A percentile compares a stretch with the other conserved stretches of the same genome.
phyloP scores from a whole-genome alignment of 805 yeast genomes.

The Candida morakotiae region DNA sequence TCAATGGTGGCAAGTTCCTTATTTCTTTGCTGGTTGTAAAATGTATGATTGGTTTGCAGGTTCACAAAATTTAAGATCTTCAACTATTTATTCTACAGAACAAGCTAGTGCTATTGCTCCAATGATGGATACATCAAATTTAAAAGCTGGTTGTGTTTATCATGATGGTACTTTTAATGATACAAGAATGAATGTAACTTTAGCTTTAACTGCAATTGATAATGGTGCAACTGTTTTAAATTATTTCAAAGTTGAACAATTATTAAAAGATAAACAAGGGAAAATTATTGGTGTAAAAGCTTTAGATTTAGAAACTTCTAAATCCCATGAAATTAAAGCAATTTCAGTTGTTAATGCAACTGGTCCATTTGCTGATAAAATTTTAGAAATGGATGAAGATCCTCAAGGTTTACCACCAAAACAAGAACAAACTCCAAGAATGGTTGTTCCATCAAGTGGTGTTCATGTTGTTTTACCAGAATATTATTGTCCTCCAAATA shows the following conservation, averaged over 20 bases:
- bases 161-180: constrained; percentile 96
- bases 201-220: constrained; percentile 82
- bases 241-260: constrained; percentile 76
- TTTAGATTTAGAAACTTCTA: constrained; percentile 64
- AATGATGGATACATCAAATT: constrained; percentile 69
- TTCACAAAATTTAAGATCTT: constrained; percentile 71
- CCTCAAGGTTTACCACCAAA: constrained; percentile 61
- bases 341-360: constrained; percentile 86
- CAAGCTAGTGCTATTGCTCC: constrained; percentile 76
- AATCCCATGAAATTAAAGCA: constrained; percentile 57
- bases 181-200: constrained; percentile 80
- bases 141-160: constrained; percentile 89
- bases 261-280: constrained; percentile 59
- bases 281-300: constrained; percentile 76
- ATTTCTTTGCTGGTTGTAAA: constrained; percentile 87
- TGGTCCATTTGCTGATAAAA: constrained; percentile 84
- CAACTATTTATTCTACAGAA: constrained; percentile 66
- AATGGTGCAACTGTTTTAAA: constrained; percentile 88
- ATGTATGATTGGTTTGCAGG: constrained; percentile 94
- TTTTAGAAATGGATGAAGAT: constrained; percentile 82
- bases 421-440: constrained; percentile 50
- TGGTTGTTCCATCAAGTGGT: constrained; percentile 94
- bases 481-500: constrained; percentile 79
- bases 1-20: constrained; percentile 93
- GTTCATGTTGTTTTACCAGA: constrained; percentile 91